These are phyloP conservation scores for Boletus subluridellus DNA, from an alignment of 1,284 basidiomycete species.

Conservation along the genomic window DNA sequence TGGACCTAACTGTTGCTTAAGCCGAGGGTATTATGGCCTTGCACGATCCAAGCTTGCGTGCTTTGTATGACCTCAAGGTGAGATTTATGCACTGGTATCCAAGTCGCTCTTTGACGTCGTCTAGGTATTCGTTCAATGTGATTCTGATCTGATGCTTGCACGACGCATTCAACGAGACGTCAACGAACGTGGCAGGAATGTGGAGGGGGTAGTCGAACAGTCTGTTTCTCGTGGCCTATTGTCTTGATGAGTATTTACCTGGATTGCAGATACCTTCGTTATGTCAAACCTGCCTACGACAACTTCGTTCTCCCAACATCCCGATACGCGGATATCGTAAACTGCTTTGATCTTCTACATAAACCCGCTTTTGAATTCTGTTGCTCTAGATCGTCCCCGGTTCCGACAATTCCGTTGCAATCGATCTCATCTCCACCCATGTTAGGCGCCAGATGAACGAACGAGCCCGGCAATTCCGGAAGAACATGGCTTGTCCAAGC, in stretches of 20 bases:
- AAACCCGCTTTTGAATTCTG: neutral
- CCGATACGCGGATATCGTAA: constrained; percentile 82
- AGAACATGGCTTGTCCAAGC: constrained; percentile 56
- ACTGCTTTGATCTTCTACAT: constrained; percentile 23
- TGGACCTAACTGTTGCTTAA: constrained; percentile 26
- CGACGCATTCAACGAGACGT: constrained; percentile 86
- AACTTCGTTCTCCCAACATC: constrained; percentile 92
- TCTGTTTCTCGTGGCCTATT: constrained; percentile 33
- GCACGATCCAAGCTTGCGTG: constrained; percentile 73
- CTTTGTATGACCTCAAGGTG: constrained; percentile 90
- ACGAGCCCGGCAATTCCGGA: constrained; percentile 71
- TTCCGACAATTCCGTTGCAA: constrained; percentile 82
- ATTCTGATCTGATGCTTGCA: constrained; percentile 96
- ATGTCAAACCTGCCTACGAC: constrained; percentile 92
- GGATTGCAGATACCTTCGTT: constrained; percentile 71
- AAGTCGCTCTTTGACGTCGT: neutral
- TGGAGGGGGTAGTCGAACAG: constrained; percentile 89
- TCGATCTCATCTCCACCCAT: constrained; percentile 91
- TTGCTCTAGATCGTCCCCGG: constrained; percentile 82
- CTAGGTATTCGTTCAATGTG: constrained; percentile 82
- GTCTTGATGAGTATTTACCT: constrained; percentile 7
- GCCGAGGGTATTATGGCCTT: constrained; percentile 93
- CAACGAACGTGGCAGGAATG: constrained; percentile 80
- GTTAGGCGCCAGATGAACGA: constrained; percentile 81
- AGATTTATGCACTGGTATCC: constrained; percentile 23